Evolutionary conservation across 2,329 filamentous ascomycete species (phyloP), one percentile per base, ranked within the genome.

Genomic region (Zymoseptoria ardabiliae): DNA sequence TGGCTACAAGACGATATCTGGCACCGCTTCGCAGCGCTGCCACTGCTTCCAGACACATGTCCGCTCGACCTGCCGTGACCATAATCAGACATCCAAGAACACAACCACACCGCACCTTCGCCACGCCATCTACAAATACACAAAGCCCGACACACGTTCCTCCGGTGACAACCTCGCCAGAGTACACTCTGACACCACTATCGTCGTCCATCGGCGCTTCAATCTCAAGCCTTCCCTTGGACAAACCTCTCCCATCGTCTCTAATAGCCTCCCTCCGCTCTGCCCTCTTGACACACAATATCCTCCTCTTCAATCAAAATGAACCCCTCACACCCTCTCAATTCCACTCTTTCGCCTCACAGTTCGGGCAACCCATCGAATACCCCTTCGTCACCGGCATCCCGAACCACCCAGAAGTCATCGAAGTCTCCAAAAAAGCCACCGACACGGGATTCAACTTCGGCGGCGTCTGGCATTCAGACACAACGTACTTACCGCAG

Each of bases 251-350:
- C 2, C 10, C 35, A n/a, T 45, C 35, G 13, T 45, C 35, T 7
- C 35, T 45, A 3, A 45, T 45, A 23, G 3, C 51, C 13, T 23
- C 23, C 17, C 9, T 92, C 7, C 88, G 89, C 0, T 81, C 86
- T 35, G 84, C 86, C 61, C 85, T 91, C 17, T 85, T 89, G 8
- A 81, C 90, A 73, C 84, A 88, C 69, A 90, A 90, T 70, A 87
- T 92, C 4, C 87, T 90, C 25, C 82, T 86, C 52, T 91, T 92
- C 79, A 84, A 87, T 23, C 80, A 86, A 67, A 89, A 92, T 70
- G 85, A 91, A 63, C 13, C 17, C 35, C 79, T 90, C 5, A 80
- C 85, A 9, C 90, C 91, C 66, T 71, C 81, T 28, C 80, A 89
- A 10, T 88, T 86, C 4, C 78, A 90, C 45, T 79, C 85, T n/a